Evolutionary conservation across 163 green algal species (phyloP).

Genomic region (Volvox carteri): DNA sequence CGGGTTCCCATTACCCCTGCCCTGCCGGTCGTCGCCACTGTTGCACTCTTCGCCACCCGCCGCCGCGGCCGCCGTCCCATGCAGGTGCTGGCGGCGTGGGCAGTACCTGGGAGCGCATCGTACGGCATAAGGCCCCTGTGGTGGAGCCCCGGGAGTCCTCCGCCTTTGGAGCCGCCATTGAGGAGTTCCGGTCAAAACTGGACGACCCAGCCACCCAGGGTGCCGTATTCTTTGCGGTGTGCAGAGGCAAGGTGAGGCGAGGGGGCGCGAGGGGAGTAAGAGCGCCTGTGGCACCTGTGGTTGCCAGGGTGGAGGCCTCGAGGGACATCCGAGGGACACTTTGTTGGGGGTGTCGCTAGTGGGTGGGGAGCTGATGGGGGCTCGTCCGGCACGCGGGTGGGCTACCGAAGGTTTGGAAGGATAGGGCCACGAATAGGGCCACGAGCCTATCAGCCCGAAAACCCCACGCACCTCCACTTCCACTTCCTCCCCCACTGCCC

Average conservation of each 20-base stretch:
- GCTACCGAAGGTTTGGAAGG: no score
- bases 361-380: neutral
- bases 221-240: slow-evolving; percentile 94
- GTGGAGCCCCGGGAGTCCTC: slow-evolving; percentile 85
- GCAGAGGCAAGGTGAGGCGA: slow-evolving; percentile 89
- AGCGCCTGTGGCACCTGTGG: no score
- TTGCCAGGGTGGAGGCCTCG: no score
- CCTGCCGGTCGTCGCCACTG: no score
- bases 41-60: no score
- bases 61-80: neutral
- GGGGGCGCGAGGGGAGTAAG: neutral
- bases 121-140: slow-evolving; percentile 84
- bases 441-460: no score
- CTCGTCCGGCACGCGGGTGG: no score
- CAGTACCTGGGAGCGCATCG: slow-evolving; percentile 76
- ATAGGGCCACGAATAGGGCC: no score
- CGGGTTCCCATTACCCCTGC: no score
- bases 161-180: slow-evolving; percentile 70
- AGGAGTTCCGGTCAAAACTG: slow-evolving; percentile 69
- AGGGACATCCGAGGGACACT: no score
- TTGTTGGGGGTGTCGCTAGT: neutral
- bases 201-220: slow-evolving; percentile 70
- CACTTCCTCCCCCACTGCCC: no score
- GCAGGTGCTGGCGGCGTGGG: slow-evolving; percentile 49
- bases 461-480: no score